Conservation (phyloP, 768 basidiomycete genomes). For the Mycena metata region DNA sequence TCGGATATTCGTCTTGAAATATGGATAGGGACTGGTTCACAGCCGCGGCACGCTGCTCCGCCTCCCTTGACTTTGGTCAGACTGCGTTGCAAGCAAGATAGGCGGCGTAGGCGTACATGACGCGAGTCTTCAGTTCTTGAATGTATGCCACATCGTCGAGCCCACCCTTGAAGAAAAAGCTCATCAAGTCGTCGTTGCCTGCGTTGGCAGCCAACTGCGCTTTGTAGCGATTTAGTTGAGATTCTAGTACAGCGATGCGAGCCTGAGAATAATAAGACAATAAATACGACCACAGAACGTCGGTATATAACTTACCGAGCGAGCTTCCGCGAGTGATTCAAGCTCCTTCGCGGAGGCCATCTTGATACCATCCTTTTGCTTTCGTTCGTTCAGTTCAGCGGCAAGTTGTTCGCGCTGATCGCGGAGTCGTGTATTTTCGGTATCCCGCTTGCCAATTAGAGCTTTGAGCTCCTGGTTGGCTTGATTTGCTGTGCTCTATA, state of each 20-base stretch:
- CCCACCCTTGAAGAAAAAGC: constrained; percentile 73
- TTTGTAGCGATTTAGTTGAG: constrained; percentile 81
- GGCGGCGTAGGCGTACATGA: constrained; percentile 60
- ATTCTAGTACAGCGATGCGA: constrained; percentile 77
- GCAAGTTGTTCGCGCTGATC: constrained; percentile 77
- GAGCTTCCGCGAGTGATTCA: constrained; percentile 73
- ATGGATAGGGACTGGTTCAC: constrained; percentile 66
- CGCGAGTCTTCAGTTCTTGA: constrained; percentile 63
- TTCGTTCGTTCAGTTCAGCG: constrained; percentile 78
- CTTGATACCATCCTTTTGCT: constrained; percentile 72
- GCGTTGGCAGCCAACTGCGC: constrained; percentile 81
- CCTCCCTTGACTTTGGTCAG: constrained; percentile 57
- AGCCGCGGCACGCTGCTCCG: constrained; percentile 63
- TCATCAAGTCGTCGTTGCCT: constrained; percentile 79
- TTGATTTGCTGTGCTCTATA: constrained; percentile 57
- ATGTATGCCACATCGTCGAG: constrained; percentile 67
- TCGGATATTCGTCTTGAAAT: constrained; percentile 64
- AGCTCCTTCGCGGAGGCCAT: constrained; percentile 72
- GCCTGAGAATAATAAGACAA: constrained; percentile 59
- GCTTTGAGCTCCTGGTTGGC: constrained; percentile 73
- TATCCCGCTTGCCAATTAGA: constrained; percentile 73
- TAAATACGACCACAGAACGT: constrained; percentile 24
- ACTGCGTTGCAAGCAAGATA: not conserved
- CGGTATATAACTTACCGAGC: constrained; percentile 56
- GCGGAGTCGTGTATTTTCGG: constrained; percentile 76